phyloP scores from a whole-genome alignment of 352 stramenopile species.

The Phytophthora ramorum region DNA sequence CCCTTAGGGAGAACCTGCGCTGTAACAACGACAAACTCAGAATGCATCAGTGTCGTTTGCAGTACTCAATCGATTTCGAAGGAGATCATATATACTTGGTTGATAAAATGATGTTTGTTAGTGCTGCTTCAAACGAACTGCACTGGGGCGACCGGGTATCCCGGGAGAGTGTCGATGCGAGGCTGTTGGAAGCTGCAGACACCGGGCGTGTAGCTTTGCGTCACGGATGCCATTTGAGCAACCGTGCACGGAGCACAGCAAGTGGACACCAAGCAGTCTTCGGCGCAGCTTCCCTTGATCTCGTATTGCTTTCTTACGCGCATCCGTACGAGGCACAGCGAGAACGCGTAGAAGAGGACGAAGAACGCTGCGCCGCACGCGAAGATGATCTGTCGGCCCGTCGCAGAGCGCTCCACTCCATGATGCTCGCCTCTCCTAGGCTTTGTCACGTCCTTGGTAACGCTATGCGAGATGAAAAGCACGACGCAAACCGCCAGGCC shows the following conservation, averaged over 20 bases:
- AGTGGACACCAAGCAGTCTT: constrained; percentile 26
- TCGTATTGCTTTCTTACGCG: constrained; percentile 47
- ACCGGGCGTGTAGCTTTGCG: constrained; percentile 61
- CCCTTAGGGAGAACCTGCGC: no score
- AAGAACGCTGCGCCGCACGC: constrained; percentile 26
- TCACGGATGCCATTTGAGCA: constrained; percentile 65
- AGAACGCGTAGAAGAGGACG: constrained; percentile 29
- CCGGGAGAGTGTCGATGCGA: constrained; percentile 22
- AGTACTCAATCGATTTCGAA: not conserved
- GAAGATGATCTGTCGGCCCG: constrained; percentile 27
- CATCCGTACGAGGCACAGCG: constrained; percentile 38
- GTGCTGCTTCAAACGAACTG: constrained; percentile 20
- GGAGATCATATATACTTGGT: constrained; percentile 1
- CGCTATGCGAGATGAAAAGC: constrained; percentile 35
- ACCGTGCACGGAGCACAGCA: constrained; percentile 55
- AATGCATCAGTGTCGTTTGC: no score
- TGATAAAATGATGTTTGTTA: constrained; percentile 4
- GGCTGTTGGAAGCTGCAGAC: constrained; percentile 45
- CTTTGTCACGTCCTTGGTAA: constrained; percentile 13
- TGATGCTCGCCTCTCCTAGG: not conserved
- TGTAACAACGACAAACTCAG: no score
- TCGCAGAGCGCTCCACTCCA: constrained; percentile 14
- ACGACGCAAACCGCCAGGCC: constrained; percentile 38
- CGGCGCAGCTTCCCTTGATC: constrained; percentile 38
- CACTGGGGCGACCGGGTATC: constrained; percentile 23